These are phyloP conservation scores for Collybia nuda DNA, from an alignment of 768 basidiomycete species.

Conservation along the genomic window DNA sequence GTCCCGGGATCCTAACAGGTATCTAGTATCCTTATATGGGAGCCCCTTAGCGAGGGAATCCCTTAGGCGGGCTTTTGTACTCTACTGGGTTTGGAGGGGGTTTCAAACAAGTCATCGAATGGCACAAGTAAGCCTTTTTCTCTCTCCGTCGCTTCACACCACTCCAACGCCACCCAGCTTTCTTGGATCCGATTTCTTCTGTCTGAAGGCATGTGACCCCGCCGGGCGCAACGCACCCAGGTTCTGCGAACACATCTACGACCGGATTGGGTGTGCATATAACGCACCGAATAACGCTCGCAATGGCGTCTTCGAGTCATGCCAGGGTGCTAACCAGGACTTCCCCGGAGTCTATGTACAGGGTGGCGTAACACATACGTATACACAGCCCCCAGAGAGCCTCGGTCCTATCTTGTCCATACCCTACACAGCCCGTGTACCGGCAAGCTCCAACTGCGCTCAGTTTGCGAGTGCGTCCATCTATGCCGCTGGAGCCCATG, in stretches of 20 bases:
- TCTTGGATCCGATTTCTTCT: conserved; percentile 53
- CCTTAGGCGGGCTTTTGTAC: conserved; percentile 16
- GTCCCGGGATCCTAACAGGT: conserved; percentile 20
- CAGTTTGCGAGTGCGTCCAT: conserved; percentile 11
- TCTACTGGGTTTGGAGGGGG: conserved; percentile 19
- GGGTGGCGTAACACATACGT: conserved; percentile 23
- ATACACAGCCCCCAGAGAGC: conserved; percentile 42
- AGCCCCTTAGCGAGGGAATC: conserved; percentile 12
- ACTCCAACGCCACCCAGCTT: conserved; percentile 34
- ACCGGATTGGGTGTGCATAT: conserved; percentile 60
- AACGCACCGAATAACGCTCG: conserved; percentile 59
- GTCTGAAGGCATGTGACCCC: conserved; percentile 62
- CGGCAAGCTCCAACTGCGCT: conserved; percentile 36
- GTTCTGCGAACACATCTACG: conserved; percentile 61
- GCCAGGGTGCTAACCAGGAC: conserved; percentile 50
- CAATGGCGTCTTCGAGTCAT: conserved; percentile 50
- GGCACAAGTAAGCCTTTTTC: conserved; percentile 44
- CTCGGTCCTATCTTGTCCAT: conserved; percentile 39
- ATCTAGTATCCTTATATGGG: background rate
- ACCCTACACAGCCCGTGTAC: conserved; percentile 41
- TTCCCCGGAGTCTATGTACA: conserved; percentile 20
- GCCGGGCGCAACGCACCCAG: conserved; percentile 36
- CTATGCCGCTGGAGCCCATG: conserved; percentile 14
- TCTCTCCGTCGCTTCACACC: conserved; percentile 11
- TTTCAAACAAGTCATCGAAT: conserved; percentile 50